Percentiles rank a stretch among this genome's conserved stretches.
phyloP scores from a whole-genome alignment of 208 protist genomes.

The Trypanosoma theileri region DNA sequence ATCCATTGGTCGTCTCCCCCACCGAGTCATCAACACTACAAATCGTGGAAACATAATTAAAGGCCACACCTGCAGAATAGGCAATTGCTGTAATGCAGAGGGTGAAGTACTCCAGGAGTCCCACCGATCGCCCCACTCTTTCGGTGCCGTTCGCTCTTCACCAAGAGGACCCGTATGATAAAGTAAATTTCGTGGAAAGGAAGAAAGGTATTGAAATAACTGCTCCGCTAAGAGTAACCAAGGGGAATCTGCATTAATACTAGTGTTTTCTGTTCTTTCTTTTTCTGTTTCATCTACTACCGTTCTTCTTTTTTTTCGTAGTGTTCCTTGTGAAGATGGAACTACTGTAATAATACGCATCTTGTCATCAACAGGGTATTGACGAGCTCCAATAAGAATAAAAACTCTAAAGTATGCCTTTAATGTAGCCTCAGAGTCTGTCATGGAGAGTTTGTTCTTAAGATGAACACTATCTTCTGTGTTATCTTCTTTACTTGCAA shows the following conservation, averaged over 20 bases:
- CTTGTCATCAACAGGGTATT: constrained; percentile 17
- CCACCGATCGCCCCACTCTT: constrained; percentile 10
- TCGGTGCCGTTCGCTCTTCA: constrained; percentile 23
- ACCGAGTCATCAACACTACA: constrained; percentile 42
- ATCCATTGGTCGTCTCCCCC: constrained; percentile 32
- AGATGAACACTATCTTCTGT: neutral
- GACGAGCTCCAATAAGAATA: constrained; percentile 25
- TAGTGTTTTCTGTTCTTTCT: constrained; percentile 2
- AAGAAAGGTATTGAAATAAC: constrained; percentile 29
- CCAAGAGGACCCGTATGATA: constrained; percentile 42
- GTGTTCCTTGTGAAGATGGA: constrained; percentile 6
- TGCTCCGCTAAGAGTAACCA: constrained; percentile 50
- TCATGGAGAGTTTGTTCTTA: neutral
- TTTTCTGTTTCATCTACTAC: neutral
- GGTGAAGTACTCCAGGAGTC: constrained; percentile 32
- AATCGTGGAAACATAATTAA: constrained; percentile 48
- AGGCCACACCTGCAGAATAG: constrained; percentile 40
- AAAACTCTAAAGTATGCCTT: constrained; percentile 37
- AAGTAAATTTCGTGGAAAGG: constrained; percentile 35
- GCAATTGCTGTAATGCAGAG: constrained; percentile 15
- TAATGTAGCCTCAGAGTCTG: neutral
- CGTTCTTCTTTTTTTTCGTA: neutral
- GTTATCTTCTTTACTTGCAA: constrained; percentile 27
- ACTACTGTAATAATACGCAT: neutral
- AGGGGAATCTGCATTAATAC: constrained; percentile 10